Evolutionary conservation across 176 grass and related monocot species (phyloP).

Genomic region (Raddia guianensis): DNA sequence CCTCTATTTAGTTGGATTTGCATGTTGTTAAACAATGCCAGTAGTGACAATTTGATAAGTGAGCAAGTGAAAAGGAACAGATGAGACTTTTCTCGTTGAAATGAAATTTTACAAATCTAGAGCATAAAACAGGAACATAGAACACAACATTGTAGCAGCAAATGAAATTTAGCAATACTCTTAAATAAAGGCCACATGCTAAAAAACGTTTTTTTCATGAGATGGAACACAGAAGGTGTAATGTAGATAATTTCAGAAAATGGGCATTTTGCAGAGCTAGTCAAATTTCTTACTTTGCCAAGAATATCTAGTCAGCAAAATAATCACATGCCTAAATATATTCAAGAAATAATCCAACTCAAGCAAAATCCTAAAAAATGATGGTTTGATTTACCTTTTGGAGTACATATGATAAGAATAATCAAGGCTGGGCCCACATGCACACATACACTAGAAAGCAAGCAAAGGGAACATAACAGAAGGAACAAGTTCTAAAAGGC

Average conservation of each 20-base stretch:
- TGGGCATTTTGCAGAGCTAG: background rate
- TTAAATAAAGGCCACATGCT: background rate
- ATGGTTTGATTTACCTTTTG: slow-evolving; percentile 9
- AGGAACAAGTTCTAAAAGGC: slow-evolving; percentile 31
- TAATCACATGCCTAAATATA: slow-evolving; percentile 16
- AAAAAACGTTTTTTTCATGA: background rate
- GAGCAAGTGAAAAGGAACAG: background rate
- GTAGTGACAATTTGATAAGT: background rate
- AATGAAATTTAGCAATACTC: slow-evolving; percentile 13
- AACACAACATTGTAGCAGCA: background rate
- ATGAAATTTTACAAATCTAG: background rate
- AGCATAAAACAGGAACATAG: slow-evolving; percentile 24
- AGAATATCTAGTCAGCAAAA: slow-evolving; percentile 20
- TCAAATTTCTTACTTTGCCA: background rate
- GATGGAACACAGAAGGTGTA: background rate
- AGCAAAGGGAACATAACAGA: background rate
- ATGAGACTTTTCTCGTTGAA: background rate
- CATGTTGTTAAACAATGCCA: background rate
- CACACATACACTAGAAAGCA: background rate
- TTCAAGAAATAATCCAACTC: slow-evolving; percentile 13
- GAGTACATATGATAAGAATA: slow-evolving; percentile 25
- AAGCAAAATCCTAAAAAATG: slow-evolving; percentile 28
- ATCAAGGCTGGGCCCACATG: slow-evolving; percentile 9
- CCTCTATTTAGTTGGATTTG: slow-evolving; percentile 31
- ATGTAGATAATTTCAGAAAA: slow-evolving; percentile 7